These are phyloP conservation scores for Amanita fuliginea DNA, from an alignment of 768 basidiomycete genomes.

Conservation along the genomic window DNA sequence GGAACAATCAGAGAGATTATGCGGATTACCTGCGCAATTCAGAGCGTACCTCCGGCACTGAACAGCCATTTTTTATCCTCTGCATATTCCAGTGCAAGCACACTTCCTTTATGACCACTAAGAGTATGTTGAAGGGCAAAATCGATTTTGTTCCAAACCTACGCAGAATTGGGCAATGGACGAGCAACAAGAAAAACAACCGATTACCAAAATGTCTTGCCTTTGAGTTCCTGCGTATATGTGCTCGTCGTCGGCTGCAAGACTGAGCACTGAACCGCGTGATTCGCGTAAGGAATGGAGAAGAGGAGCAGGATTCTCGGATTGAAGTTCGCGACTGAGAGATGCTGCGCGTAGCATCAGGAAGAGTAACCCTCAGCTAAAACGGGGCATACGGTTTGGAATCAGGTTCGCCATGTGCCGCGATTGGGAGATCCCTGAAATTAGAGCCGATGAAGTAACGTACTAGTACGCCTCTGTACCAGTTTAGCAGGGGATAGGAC, in stretches of 20 bases:
- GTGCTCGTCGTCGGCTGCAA: slow-evolving; percentile 59
- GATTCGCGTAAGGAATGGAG: slow-evolving; percentile 64
- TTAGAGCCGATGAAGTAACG: neutral
- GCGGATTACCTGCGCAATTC: slow-evolving; percentile 9
- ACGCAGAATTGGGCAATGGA: neutral
- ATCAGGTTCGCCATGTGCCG: neutral
- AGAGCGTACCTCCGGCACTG: slow-evolving; percentile 65
- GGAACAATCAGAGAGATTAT: slow-evolving; percentile 1
- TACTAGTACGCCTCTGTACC: too few species aligned
- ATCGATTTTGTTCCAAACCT: slow-evolving; percentile 82
- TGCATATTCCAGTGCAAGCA: slow-evolving; percentile 70
- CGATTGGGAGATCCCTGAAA: neutral
- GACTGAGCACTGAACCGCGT: slow-evolving; percentile 59
- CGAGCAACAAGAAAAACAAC: neutral
- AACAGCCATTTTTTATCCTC: slow-evolving; percentile 76
- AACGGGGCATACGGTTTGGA: slow-evolving; percentile 1
- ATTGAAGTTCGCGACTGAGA: slow-evolving; percentile 44
- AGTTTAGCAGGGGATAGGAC: too few species aligned
- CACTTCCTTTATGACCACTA: slow-evolving; percentile 74
- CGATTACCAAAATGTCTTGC: slow-evolving; percentile 59
- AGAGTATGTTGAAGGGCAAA: slow-evolving; percentile 61
- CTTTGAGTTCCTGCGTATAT: slow-evolving; percentile 82
- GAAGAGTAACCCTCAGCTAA: neutral
- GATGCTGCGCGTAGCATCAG: slow-evolving; percentile 31
- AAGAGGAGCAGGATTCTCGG: slow-evolving; percentile 28